Percentiles rank a stretch among this genome's conserved stretches.
Conservation (phyloP, 2,329 filamentous ascomycete genomes). For the Grosmannia penicillata region DNA sequence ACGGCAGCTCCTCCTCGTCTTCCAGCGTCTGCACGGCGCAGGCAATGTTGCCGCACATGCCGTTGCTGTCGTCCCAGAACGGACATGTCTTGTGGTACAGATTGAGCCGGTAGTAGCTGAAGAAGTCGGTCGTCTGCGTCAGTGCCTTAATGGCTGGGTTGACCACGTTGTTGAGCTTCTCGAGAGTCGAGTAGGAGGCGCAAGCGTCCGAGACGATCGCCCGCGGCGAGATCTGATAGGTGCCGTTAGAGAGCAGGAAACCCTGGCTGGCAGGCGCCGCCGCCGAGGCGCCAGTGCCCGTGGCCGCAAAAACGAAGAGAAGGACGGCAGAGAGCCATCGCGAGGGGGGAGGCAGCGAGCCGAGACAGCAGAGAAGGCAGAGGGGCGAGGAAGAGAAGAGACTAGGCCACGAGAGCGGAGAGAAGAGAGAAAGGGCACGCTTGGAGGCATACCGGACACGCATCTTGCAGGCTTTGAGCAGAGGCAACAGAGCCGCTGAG, state of each 20-base stretch:
- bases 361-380: neutral
- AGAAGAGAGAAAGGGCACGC: slow-evolving; percentile 6
- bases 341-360: too few species aligned
- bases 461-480: slow-evolving; percentile 30
- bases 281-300: slow-evolving; percentile 5
- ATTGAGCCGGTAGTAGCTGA: slow-evolving; percentile 92
- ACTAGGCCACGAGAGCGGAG: neutral
- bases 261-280: slow-evolving; percentile 10
- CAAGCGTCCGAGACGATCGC: slow-evolving; percentile 89
- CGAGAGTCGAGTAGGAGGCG: slow-evolving; percentile 82
- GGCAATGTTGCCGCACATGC: slow-evolving; percentile 92
- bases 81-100: slow-evolving; percentile 89
- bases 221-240: slow-evolving; percentile 63
- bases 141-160: slow-evolving; percentile 67
- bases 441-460: slow-evolving; percentile 35
- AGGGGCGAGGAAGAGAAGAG: slow-evolving; percentile 5
- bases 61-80: slow-evolving; percentile 87
- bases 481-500: slow-evolving; percentile 34
- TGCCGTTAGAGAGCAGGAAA: slow-evolving; percentile 24
- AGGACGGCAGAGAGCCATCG: neutral
- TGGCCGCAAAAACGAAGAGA: neutral
- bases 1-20: slow-evolving; percentile 85
- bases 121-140: slow-evolving; percentile 85
- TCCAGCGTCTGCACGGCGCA: slow-evolving; percentile 93
- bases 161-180: slow-evolving; percentile 64